These are phyloP conservation scores for Tolypocladium sp. DNA, from an alignment of 2,329 filamentous ascomycete genomes.

Conservation along the genomic window DNA sequence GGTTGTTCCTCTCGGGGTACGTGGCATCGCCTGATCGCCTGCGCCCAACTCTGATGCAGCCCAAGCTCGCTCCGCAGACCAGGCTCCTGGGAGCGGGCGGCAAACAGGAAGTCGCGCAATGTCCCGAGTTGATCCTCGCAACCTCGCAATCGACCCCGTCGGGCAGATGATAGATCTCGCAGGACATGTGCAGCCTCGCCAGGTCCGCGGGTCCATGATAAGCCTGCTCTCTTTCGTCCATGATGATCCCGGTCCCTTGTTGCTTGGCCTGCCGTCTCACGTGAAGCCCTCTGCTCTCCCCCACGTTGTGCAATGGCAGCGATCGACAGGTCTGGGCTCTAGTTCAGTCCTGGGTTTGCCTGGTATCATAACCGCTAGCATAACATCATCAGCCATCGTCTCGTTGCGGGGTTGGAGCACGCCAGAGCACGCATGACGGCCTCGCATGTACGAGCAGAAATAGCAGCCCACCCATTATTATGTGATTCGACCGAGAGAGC, in stretches of 20 bases:
- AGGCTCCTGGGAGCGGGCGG: not conserved
- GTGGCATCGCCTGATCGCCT: not conserved
- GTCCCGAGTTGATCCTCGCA: not conserved
- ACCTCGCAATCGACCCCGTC: not conserved
- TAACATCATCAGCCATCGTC: not conserved
- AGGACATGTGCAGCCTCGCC: not conserved
- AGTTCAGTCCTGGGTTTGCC: not conserved
- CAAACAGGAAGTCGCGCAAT: not conserved
- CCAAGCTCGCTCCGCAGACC: not conserved
- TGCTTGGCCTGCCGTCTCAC: not conserved
- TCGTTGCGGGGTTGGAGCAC: not conserved
- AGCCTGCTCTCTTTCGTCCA: not conserved
- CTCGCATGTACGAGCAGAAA: not conserved
- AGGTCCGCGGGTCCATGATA: not conserved
- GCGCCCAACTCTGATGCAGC: not conserved
- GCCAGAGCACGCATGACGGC: not conserved
- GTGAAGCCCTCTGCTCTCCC: not conserved
- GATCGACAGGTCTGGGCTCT: too few species aligned
- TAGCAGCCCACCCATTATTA: not conserved
- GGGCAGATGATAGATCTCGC: not conserved
- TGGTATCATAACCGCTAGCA: not conserved
- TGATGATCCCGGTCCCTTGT: not conserved
- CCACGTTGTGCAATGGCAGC: too few species aligned
- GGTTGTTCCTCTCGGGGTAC: not conserved
- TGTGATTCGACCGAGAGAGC: not conserved